A percentile compares a stretch with the other conserved stretches of the same genome.
Evolutionary conservation across 192 early-diverging fungal species (phyloP).

Genomic region (Linnemannia elongata): DNA sequence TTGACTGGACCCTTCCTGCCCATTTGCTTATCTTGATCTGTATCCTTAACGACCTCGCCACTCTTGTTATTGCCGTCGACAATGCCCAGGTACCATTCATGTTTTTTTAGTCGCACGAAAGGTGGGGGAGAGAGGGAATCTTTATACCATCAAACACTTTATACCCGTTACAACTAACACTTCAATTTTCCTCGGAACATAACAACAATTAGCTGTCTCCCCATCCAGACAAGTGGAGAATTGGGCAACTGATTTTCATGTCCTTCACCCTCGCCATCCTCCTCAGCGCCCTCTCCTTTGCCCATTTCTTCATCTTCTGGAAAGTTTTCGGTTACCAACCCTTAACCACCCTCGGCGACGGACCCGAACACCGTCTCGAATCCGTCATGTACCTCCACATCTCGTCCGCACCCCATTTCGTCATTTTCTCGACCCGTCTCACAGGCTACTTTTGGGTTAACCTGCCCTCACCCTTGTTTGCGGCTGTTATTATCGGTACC

Average conservation of each 20-base stretch:
- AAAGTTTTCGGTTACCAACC: slow-evolving; percentile 32
- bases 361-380: slow-evolving; percentile 65
- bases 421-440: slow-evolving; percentile 95
- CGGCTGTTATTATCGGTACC: slow-evolving; percentile 85
- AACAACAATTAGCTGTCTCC: slow-evolving; percentile 76
- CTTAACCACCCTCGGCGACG: slow-evolving; percentile 27
- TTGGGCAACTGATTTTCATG: slow-evolving; percentile 90
- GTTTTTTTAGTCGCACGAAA: background rate
- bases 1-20: slow-evolving; percentile 87
- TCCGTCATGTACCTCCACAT: slow-evolving; percentile 97
- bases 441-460: slow-evolving; percentile 90
- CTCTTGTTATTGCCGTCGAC: slow-evolving; percentile 94
- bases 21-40: slow-evolving; percentile 89
- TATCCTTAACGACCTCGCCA: slow-evolving; percentile 93
- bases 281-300: slow-evolving; percentile 84
- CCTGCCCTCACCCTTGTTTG: slow-evolving; percentile 83
- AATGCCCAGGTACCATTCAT: slow-evolving; percentile 73
- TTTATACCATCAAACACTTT: no score
- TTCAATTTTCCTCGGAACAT: background rate
- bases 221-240: slow-evolving; percentile 95
- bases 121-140: no score
- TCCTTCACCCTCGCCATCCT: slow-evolving; percentile 82
- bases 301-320: slow-evolving; percentile 83
- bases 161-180: no score
- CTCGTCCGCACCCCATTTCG: slow-evolving; percentile 93